phyloP scores from a whole-genome alignment of 495 filamentous ascomycete species.

The Amphirosellinia nigrospora region DNA sequence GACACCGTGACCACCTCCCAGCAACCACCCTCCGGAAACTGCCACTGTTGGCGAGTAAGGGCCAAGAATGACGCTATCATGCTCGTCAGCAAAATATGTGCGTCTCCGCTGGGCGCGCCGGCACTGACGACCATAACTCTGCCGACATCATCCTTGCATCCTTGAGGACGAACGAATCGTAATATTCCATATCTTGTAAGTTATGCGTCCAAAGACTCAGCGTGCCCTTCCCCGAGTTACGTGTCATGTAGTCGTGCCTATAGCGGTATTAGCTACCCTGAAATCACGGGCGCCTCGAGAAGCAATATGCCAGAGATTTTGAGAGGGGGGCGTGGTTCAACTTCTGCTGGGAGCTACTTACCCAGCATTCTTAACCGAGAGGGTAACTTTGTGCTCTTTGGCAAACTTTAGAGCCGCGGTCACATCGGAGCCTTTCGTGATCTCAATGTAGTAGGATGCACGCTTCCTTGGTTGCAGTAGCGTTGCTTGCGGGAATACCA shows the following conservation, averaged over 20 bases:
- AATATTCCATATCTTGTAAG: slow-evolving; percentile 54
- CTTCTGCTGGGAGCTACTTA: slow-evolving; percentile 20
- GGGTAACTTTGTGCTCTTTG: slow-evolving; percentile 40
- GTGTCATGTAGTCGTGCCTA: slow-evolving; percentile 43
- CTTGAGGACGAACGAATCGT: slow-evolving; percentile 42
- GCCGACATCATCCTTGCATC: slow-evolving; percentile 40
- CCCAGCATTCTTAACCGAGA: slow-evolving; percentile 53
- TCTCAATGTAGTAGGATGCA: slow-evolving; percentile 58
- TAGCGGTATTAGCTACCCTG: background rate
- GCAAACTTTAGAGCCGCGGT: slow-evolving; percentile 55
- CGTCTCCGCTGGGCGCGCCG: slow-evolving; percentile 47
- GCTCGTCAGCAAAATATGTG: slow-evolving; percentile 40
- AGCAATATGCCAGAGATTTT: background rate
- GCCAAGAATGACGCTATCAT: slow-evolving; percentile 45
- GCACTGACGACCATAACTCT: slow-evolving; percentile 47
- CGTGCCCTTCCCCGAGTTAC: slow-evolving; percentile 57
- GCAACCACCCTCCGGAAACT: slow-evolving; percentile 62
- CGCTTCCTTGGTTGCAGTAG: slow-evolving; percentile 36
- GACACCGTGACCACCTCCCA: slow-evolving; percentile 65
- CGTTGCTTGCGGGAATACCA: slow-evolving; percentile 29
- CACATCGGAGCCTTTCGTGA: slow-evolving; percentile 44
- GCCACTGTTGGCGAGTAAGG: slow-evolving; percentile 55
- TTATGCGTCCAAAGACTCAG: slow-evolving; percentile 67
- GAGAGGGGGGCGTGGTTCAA: background rate
- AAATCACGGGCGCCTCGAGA: background rate